These are phyloP conservation scores for Pyricularia pennisetigena DNA, from an alignment of 2,329 filamentous ascomycete genomes.

Conservation along the genomic window DNA sequence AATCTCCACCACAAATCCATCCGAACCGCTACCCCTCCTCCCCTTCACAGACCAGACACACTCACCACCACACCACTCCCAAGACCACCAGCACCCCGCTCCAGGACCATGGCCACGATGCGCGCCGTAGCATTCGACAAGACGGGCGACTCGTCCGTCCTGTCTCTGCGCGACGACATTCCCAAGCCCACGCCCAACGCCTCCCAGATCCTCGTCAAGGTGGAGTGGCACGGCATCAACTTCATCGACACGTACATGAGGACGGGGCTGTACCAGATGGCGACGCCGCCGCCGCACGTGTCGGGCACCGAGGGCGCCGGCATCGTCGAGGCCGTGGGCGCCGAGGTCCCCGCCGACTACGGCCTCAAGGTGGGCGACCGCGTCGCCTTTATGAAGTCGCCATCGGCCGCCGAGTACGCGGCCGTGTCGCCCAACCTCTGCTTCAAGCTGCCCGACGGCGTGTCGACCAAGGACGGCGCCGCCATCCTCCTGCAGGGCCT, in stretches of 20 bases:
- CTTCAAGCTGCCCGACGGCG: conserved; percentile 51
- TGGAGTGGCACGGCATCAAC: conserved; percentile 71
- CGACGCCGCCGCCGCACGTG: conserved; percentile 8
- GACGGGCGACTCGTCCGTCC: conserved; percentile 60
- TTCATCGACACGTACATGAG: conserved; percentile 65
- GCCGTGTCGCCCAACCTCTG: conserved; percentile 41
- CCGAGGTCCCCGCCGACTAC: conserved; percentile 8
- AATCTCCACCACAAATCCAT: neutral
- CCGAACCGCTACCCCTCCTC: neutral
- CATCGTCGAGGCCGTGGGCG: conserved; percentile 9
- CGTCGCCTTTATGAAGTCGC: conserved; percentile 47
- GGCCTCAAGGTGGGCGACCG: conserved; percentile 37
- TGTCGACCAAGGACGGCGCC: conserved; percentile 54
- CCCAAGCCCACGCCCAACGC: conserved; percentile 56
- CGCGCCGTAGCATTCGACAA: conserved; percentile 62
- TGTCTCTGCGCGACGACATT: conserved; percentile 58
- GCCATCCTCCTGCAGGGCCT: conserved; percentile 69
- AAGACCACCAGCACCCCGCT: neutral
- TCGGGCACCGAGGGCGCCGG: conserved; percentile 12
- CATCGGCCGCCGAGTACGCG: conserved; percentile 47
- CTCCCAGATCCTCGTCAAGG: conserved; percentile 67
- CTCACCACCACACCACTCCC: neutral
- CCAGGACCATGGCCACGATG: conserved; percentile 40
- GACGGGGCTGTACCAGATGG: conserved; percentile 8
- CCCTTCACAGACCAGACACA: neutral